These are phyloP conservation scores for Neodidymelliopsis sp. DNA, from an alignment of 2,329 filamentous ascomycete species.

Conservation along the genomic window DNA sequence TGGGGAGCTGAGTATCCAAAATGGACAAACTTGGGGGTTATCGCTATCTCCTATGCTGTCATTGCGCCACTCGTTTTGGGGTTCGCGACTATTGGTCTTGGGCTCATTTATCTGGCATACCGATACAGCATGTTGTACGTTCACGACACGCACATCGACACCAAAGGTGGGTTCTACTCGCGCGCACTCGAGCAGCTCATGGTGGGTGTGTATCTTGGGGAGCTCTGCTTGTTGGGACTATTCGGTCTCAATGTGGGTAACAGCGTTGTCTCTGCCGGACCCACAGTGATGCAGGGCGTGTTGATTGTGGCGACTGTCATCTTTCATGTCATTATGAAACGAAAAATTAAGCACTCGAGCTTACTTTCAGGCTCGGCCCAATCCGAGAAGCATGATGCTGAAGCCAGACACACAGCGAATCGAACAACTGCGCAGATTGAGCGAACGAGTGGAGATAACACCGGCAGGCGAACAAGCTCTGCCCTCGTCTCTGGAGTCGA, in stretches of 20 bases:
- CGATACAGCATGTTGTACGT: conserved; percentile 91
- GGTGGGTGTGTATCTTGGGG: conserved; percentile 81
- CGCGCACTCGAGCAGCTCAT: conserved; percentile 87
- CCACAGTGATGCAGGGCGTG: conserved; percentile 38
- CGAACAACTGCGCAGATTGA: too few species aligned
- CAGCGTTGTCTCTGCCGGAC: conserved; percentile 38
- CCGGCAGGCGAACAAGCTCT: too few species aligned
- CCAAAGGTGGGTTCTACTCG: conserved; percentile 85
- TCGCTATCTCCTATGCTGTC: conserved; percentile 80
- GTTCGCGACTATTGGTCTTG: conserved; percentile 80
- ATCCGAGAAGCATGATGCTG: too few species aligned
- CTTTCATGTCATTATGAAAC: conserved; percentile 42
- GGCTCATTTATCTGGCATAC: conserved; percentile 84
- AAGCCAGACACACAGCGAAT: too few species aligned
- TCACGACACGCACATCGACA: conserved; percentile 81
- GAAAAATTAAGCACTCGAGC: neutral
- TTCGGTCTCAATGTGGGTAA: conserved; percentile 59
- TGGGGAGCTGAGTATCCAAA: conserved; percentile 52
- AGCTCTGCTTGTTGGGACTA: conserved; percentile 83
- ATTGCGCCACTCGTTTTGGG: conserved; percentile 85
- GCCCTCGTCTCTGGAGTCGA: too few species aligned
- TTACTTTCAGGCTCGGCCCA: too few species aligned
- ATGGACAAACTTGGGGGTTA: conserved; percentile 49
- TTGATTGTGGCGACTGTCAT: conserved; percentile 40
- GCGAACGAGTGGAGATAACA: too few species aligned